Evolutionary conservation across 768 basidiomycete genomes (phyloP).

Genomic region (Kwoniella botswanensis): DNA sequence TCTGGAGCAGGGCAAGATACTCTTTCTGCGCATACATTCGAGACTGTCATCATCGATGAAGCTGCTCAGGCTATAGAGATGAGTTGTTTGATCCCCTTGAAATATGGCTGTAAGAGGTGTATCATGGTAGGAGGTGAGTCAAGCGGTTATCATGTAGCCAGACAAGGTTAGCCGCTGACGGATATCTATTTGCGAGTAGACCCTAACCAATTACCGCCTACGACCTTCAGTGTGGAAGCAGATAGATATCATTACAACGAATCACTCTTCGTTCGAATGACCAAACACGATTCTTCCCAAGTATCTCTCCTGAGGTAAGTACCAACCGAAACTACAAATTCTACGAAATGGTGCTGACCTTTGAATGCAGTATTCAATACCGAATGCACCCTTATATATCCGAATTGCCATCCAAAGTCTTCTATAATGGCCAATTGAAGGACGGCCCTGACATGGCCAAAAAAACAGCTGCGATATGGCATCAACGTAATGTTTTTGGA

Average conservation of each 20-base stretch:
- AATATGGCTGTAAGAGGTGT: constrained; percentile 78
- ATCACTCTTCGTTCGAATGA: constrained; percentile 83
- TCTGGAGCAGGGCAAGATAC: constrained; percentile 91
- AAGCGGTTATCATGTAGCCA: constrained; percentile 14
- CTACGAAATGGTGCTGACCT: background rate
- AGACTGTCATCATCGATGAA: constrained; percentile 96
- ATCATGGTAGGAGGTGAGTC: constrained; percentile 86
- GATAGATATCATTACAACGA: constrained; percentile 77
- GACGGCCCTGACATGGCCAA: constrained; percentile 88
- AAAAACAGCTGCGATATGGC: constrained; percentile 87
- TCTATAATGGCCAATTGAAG: constrained; percentile 77
- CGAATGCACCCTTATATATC: constrained; percentile 99
- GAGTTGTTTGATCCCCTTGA: constrained; percentile 91
- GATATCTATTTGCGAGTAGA: constrained; percentile 32
- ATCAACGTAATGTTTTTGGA: constrained; percentile 74
- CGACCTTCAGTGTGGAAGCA: constrained; percentile 72
- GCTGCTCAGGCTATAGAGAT: constrained; percentile 96
- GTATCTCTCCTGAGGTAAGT: constrained; percentile 86
- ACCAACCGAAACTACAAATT: background rate
- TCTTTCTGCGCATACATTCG: constrained; percentile 80
- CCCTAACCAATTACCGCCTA: constrained; percentile 85
- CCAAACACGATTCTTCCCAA: constrained; percentile 75
- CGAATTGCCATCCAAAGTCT: constrained; percentile 80
- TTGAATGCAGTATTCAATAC: constrained; percentile 81
- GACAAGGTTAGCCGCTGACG: background rate